phyloP scores from a whole-genome alignment of 2,329 filamentous ascomycete genomes.

The Calonectria multiphialidica region DNA sequence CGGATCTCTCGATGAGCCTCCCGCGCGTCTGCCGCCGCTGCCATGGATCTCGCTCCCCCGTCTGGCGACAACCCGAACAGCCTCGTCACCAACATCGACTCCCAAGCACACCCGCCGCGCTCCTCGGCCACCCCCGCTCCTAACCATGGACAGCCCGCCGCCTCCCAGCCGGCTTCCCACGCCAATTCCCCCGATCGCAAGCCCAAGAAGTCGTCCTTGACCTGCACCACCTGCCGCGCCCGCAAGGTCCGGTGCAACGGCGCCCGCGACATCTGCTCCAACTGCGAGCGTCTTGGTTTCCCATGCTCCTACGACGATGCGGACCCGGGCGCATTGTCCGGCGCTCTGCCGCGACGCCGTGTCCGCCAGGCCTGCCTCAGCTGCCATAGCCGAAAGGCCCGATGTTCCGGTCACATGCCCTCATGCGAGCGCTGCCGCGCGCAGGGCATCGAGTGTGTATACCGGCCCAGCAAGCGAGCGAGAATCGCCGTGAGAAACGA shows the following conservation, averaged over 20 bases:
- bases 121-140: constrained; percentile 21
- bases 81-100: constrained; percentile 40
- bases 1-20: constrained; percentile 41
- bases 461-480: constrained; percentile 61
- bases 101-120: constrained; percentile 35
- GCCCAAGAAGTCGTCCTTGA: constrained; percentile 58
- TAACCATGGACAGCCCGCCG: constrained; percentile 27
- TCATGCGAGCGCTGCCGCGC: constrained; percentile 63
- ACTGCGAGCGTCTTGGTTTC: constrained; percentile 70
- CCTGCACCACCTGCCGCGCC: constrained; percentile 66
- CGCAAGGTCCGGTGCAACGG: constrained; percentile 72
- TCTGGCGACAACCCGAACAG: constrained; percentile 44
- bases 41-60: constrained; percentile 46
- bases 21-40: constrained; percentile 30
- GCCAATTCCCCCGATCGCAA: constrained; percentile 49
- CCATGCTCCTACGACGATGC: constrained; percentile 68
- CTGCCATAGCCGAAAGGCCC: constrained; percentile 69
- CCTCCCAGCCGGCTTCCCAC: constrained; percentile 39
- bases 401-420: constrained; percentile 69
- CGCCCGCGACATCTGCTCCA: constrained; percentile 65
- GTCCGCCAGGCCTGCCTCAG: constrained; percentile 69
- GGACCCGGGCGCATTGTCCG: constrained; percentile 55
- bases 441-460: constrained; percentile 68
- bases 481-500: constrained; percentile 42
- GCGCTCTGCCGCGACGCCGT: constrained; percentile 63